phyloP scores from a whole-genome alignment of 1,284 basidiomycete species.

The Vanrija sp. region DNA sequence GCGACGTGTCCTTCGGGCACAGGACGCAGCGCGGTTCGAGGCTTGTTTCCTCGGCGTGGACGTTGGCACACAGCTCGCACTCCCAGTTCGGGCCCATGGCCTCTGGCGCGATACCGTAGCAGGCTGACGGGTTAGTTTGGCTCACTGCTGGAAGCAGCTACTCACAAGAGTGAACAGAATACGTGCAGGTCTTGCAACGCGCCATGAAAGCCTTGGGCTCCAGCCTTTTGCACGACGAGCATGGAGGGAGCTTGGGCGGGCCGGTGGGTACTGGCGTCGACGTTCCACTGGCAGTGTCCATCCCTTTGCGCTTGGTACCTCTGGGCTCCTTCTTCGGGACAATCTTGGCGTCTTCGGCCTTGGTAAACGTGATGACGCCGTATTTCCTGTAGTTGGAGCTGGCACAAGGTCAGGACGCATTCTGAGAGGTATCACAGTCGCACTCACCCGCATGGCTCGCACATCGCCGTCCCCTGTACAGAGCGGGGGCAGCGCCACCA shows the following conservation, averaged over 20 bases:
- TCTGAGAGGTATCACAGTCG: slow-evolving; percentile 40
- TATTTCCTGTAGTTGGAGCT: slow-evolving; percentile 71
- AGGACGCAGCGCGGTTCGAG: slow-evolving; percentile 52
- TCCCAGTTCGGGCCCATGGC: slow-evolving; percentile 66
- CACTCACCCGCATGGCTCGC: slow-evolving; percentile 67
- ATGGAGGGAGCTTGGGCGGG: slow-evolving; percentile 61
- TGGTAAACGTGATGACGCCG: slow-evolving; percentile 57
- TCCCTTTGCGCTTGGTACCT: slow-evolving; percentile 55
- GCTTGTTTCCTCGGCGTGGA: slow-evolving; percentile 69
- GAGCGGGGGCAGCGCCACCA: slow-evolving; percentile 88
- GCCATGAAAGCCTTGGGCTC: slow-evolving; percentile 71
- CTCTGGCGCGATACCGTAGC: slow-evolving; percentile 65
- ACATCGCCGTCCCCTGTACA: slow-evolving; percentile 63
- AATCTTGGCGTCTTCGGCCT: slow-evolving; percentile 40
- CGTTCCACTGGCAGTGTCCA: slow-evolving; percentile 50
- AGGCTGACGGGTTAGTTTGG: slow-evolving; percentile 47
- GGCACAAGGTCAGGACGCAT: too few relatives aligned
- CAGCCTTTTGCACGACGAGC: slow-evolving; percentile 68
- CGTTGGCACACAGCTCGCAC: slow-evolving; percentile 80
- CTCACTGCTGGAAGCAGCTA: slow-evolving; percentile 21
- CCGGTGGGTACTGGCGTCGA: slow-evolving; percentile 41
- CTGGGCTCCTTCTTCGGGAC: slow-evolving; percentile 44
- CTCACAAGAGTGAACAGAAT: slow-evolving; percentile 69
- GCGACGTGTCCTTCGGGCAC: slow-evolving; percentile 39
- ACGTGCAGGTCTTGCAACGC: slow-evolving; percentile 71